A percentile compares a stretch with the other conserved stretches of the same genome.
phyloP scores from a whole-genome alignment of 345 rosid species.

The Pseudoturritis turrita region DNA sequence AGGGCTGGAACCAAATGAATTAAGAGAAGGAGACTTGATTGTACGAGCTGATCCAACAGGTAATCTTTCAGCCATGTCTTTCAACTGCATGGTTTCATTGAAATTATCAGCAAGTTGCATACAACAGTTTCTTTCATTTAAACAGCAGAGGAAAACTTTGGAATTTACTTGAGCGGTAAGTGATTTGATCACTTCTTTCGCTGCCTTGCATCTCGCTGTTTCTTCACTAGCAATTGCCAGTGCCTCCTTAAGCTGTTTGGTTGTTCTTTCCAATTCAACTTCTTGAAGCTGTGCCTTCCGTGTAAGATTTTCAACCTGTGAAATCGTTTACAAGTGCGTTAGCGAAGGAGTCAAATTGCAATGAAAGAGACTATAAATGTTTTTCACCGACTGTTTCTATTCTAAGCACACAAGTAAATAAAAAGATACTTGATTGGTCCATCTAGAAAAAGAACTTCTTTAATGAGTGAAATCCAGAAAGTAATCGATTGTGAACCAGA shows the following conservation, averaged over 20 bases:
- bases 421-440: too few species aligned
- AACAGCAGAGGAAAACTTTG: not conserved
- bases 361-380: not conserved
- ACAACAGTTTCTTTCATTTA: not conserved
- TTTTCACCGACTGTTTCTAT: not conserved
- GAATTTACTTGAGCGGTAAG: conserved; percentile 87
- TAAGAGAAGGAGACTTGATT: conserved; percentile 49
- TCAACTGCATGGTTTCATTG: conserved; percentile 41
- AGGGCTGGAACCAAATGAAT: conserved; percentile 56
- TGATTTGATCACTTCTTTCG: conserved; percentile 98
- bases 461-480: not conserved
- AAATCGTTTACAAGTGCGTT: not conserved
- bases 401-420: not conserved
- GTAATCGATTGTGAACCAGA: not conserved
- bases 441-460: not conserved
- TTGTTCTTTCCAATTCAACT: conserved; percentile 79
- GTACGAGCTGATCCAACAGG: conserved; percentile 57
- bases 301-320: conserved; percentile 88
- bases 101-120: conserved; percentile 1
- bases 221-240: conserved; percentile 84
- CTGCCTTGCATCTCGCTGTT: conserved; percentile 93
- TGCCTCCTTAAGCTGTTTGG: conserved; percentile 88
- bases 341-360: not conserved
- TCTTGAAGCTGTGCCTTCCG: conserved; percentile 86
- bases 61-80: conserved; percentile 93